These are phyloP conservation scores for Ceriops tagal DNA, from an alignment of 345 rosid species.

Conservation along the genomic window DNA sequence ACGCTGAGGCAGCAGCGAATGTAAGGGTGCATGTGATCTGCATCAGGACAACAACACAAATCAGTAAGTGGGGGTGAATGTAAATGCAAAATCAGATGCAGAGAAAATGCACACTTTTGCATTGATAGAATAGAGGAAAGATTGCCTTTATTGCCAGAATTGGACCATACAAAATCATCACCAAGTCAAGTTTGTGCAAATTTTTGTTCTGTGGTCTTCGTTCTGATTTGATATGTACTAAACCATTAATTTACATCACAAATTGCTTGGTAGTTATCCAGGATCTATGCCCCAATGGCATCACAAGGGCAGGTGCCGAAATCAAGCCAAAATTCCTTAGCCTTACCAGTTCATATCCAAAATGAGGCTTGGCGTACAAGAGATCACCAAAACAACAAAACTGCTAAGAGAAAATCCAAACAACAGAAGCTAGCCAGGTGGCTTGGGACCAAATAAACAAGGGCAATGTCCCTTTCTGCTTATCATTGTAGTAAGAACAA, in stretches of 20 bases:
- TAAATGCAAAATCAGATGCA: neutral
- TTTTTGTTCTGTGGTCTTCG: no score
- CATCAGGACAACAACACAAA: constrained; percentile 14
- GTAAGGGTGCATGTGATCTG: constrained; percentile 71
- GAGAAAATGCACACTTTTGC: neutral
- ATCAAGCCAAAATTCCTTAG: neutral
- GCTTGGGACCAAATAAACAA: neutral
- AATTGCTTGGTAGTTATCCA: no score
- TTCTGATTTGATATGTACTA: no score
- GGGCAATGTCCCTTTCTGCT: neutral
- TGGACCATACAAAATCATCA: neutral
- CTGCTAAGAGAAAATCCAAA: neutral
- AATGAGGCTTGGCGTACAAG: no score
- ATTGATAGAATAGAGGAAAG: neutral
- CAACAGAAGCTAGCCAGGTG: neutral
- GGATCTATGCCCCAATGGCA: neutral
- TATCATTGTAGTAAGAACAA: neutral
- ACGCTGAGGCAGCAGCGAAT: constrained; percentile 72
- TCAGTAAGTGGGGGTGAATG: neutral
- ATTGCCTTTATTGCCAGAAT: neutral
- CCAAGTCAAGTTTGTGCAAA: neutral
- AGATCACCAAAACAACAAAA: neutral
- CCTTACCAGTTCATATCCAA: neutral
- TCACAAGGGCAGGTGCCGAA: neutral
- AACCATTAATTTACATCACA: no score